Evolutionary conservation across 306 rosid genomes (phyloP).

Genomic region (Vigna unguiculata): DNA sequence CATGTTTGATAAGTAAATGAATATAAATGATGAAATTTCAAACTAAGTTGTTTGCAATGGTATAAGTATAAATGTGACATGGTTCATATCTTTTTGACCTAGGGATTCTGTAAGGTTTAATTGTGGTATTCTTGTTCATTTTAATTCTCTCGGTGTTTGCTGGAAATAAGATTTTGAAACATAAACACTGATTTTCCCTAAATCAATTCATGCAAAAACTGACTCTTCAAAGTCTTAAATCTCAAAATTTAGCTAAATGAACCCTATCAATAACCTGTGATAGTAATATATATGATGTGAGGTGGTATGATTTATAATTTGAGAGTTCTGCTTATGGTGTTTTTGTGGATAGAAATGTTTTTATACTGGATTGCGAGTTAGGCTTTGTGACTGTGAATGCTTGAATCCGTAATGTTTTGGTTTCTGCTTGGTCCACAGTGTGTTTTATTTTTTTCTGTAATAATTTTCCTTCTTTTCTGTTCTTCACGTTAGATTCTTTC

Average conservation of each 20-base stretch:
- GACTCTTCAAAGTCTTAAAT: not conserved
- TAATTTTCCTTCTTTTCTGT: no score
- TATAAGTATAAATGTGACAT: constrained; percentile 13
- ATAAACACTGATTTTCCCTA: not conserved
- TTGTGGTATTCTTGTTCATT: not conserved
- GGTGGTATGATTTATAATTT: not conserved
- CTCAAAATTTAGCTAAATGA: constrained; percentile 1
- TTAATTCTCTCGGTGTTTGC: constrained; percentile 21
- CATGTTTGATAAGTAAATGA: not conserved
- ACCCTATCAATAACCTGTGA: not conserved
- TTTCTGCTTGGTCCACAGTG: no score
- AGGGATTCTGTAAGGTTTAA: constrained; percentile 1
- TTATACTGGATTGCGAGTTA: not conserved
- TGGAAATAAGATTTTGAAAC: not conserved
- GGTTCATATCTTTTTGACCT: constrained; percentile 10
- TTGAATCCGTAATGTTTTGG: not conserved
- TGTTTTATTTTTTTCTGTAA: no score
- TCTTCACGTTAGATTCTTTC: not conserved
- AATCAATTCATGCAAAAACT: not conserved
- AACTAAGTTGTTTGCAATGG: not conserved
- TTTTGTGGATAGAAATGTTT: constrained; percentile 21
- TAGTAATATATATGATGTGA: not conserved
- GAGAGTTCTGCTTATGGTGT: not conserved
- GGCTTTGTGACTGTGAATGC: constrained; percentile 1
- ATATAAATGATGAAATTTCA: constrained; percentile 13